phyloP scores from a whole-genome alignment of 2,329 filamentous ascomycete species.

The Trichoderma sp. region DNA sequence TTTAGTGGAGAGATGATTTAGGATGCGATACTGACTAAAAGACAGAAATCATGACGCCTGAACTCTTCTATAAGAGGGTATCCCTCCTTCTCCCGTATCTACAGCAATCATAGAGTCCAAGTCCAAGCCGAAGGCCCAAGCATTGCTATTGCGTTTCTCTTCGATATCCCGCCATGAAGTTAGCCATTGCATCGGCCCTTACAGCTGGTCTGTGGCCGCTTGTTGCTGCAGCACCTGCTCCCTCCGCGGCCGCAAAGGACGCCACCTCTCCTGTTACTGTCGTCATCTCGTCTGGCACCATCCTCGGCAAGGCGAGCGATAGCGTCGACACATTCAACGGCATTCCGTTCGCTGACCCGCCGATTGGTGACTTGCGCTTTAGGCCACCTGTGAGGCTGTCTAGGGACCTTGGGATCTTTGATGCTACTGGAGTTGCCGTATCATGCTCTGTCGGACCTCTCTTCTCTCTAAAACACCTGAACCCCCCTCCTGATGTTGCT shows the following conservation, averaged over 20 bases:
- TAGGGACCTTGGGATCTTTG: constrained; percentile 58
- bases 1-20: neutral
- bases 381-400: constrained; percentile 65
- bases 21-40: neutral
- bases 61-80: neutral
- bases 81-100: neutral
- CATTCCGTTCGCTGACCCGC: constrained; percentile 74
- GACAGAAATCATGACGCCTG: neutral
- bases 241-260: neutral
- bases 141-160: neutral
- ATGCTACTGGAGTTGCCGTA: constrained; percentile 59
- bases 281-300: constrained; percentile 56
- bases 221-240: neutral
- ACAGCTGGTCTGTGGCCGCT: neutral
- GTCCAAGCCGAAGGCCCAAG: neutral
- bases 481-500: neutral
- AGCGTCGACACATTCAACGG: constrained; percentile 69
- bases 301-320: constrained; percentile 49
- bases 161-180: neutral
- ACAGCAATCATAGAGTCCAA: neutral
- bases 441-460: constrained; percentile 74
- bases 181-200: neutral
- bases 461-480: constrained; percentile 29
- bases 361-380: constrained; percentile 65
- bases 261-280: constrained; percentile 47